A percentile compares a stretch with the other conserved stretches of the same genome.
These are phyloP conservation scores for Arthroderma uncinatum DNA, from an alignment of 2,329 filamentous ascomycete genomes.

Conservation along the genomic window DNA sequence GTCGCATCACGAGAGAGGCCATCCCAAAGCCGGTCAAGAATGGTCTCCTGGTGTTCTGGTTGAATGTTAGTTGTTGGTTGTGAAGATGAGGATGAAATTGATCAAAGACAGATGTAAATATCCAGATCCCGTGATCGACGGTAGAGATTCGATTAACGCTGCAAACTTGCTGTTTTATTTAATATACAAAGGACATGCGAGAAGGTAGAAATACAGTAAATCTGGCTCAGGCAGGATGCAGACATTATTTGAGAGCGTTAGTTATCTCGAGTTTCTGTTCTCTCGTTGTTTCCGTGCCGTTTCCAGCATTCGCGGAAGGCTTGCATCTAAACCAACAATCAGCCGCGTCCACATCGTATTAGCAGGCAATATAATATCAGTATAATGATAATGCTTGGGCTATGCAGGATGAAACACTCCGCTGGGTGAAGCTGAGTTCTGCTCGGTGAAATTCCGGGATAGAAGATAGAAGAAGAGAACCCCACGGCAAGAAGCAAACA, in stretches of 20 bases:
- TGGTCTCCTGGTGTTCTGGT: neutral
- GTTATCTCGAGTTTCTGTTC: slow-evolving; percentile 65
- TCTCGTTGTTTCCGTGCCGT: slow-evolving; percentile 69
- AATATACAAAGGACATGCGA: neutral
- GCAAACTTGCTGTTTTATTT: neutral
- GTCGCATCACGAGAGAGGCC: slow-evolving; percentile 3
- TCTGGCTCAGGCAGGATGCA: no score
- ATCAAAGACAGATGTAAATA: neutral
- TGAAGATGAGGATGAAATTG: neutral
- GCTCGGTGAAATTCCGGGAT: neutral
- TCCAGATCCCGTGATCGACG: slow-evolving; percentile 2
- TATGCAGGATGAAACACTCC: neutral
- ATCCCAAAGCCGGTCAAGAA: neutral
- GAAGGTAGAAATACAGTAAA: neutral
- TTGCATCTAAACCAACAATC: slow-evolving; percentile 58
- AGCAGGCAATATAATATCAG: neutral
- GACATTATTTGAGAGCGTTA: no score
- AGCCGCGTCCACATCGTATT: neutral
- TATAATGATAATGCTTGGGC: neutral
- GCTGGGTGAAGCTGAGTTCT: neutral
- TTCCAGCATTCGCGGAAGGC: slow-evolving; percentile 87
- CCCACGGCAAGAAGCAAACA: slow-evolving; percentile 28
- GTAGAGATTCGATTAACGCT: neutral
- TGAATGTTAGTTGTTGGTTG: neutral
- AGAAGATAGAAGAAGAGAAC: neutral